Conservation (phyloP, 176 grass and related monocot species). For the Juncus inflexus region DNA sequence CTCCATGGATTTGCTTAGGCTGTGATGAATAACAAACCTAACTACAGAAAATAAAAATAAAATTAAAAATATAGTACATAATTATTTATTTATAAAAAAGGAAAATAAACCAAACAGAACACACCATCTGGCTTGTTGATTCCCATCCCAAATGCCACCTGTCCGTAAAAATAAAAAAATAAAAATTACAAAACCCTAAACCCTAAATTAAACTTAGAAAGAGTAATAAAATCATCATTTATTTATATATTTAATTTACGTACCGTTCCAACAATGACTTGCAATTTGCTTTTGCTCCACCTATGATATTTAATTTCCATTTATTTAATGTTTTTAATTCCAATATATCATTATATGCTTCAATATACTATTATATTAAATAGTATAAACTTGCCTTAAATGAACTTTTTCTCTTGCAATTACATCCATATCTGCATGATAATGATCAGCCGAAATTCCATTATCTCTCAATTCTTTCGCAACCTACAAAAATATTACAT, state of each 20-base stretch:
- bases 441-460: constrained; percentile 85
- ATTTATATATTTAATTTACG: background rate
- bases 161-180: constrained; percentile 12
- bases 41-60: constrained; percentile 45
- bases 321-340: background rate
- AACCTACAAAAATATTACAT: constrained; percentile 42
- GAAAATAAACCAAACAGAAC: constrained; percentile 29
- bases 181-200: background rate
- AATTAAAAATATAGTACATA: constrained; percentile 29
- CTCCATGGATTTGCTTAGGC: constrained; percentile 96
- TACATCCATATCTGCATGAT: constrained; percentile 96
- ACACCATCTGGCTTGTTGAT: constrained; percentile 96
- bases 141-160: constrained; percentile 98
- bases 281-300: constrained; percentile 87
- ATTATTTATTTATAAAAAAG: constrained; percentile 14
- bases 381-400: constrained; percentile 37
- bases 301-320: constrained; percentile 20
- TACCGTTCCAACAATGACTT: constrained; percentile 93
- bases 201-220: too few relatives aligned
- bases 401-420: constrained; percentile 76
- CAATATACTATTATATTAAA: background rate
- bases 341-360: background rate
- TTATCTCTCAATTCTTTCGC: constrained; percentile 67
- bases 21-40: constrained; percentile 95
- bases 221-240: background rate